A percentile compares a stretch with the other conserved stretches of the same genome.
phyloP scores from a whole-genome alignment of 179 eudicot genomes.

The Beta corolliflora region DNA sequence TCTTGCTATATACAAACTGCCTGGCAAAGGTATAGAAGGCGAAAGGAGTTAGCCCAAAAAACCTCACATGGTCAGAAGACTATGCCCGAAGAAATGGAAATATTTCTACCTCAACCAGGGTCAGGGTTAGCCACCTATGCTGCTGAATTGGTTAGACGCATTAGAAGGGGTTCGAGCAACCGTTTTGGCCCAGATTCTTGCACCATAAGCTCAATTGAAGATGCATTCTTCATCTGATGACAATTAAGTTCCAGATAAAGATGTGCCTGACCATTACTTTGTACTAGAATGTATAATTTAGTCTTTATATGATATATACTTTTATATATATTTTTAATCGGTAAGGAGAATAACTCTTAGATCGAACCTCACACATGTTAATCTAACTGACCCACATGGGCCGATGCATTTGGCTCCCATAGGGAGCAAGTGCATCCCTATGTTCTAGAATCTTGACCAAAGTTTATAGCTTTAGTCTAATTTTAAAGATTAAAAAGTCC shows the following conservation, averaged over 20 bases:
- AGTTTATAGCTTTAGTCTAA: no score
- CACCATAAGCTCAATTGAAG: slow-evolving; percentile 6
- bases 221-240: background rate
- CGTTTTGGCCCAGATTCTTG: slow-evolving; percentile 35
- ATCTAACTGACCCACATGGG: no score
- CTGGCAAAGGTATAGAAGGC: slow-evolving; percentile 34
- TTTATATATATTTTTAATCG: no score
- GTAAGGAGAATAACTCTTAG: no score
- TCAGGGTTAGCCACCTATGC: slow-evolving; percentile 43
- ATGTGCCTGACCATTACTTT: background rate
- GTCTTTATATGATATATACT: no score
- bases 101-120: slow-evolving; percentile 26
- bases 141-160: slow-evolving; percentile 41
- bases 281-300: no score
- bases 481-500: no score
- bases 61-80: slow-evolving; percentile 12
- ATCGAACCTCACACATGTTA: no score
- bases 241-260: no score
- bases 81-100: slow-evolving; percentile 5
- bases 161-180: slow-evolving; percentile 43
- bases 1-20: slow-evolving; percentile 41
- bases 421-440: no score
- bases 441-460: no score
- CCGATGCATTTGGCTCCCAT: no score
- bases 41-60: slow-evolving; percentile 26